Percentiles rank a stretch among this genome's conserved stretches.
Evolutionary conservation across 179 eudicot species (phyloP).

Genomic region (Dionaea muscipula): DNA sequence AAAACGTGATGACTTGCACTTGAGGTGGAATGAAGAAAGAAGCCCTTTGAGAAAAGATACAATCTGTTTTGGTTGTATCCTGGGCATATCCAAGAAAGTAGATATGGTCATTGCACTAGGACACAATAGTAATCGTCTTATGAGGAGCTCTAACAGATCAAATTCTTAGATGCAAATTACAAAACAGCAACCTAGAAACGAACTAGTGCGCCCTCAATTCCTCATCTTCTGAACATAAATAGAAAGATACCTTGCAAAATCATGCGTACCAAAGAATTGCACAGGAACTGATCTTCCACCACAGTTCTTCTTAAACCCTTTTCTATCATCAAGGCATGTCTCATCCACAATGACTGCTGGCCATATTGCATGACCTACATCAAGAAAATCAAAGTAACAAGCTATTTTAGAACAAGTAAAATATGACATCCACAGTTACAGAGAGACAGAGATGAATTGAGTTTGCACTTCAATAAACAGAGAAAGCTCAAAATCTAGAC

Average conservation of each 20-base stretch:
- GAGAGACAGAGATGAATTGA: too few relatives aligned
- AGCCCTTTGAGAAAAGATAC: slow-evolving; percentile 83
- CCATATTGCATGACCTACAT: slow-evolving; percentile 85
- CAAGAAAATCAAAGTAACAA: slow-evolving; percentile 5
- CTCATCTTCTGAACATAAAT: too few relatives aligned
- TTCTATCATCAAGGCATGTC: slow-evolving; percentile 41
- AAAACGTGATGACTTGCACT: slow-evolving; percentile 69
- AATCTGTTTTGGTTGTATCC: slow-evolving; percentile 67
- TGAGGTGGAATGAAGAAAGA: slow-evolving; percentile 60
- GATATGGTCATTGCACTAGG: slow-evolving; percentile 5
- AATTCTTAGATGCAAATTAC: too few relatives aligned
- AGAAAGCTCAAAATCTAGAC: too few relatives aligned
- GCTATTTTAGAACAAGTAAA: background rate
- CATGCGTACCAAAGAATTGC: slow-evolving; percentile 93
- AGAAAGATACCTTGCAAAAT: slow-evolving; percentile 72
- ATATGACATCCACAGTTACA: too few relatives aligned
- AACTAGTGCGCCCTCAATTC: too few relatives aligned
- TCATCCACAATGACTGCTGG: slow-evolving; percentile 79
- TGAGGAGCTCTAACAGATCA: background rate
- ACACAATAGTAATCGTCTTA: background rate
- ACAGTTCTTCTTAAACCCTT: slow-evolving; percentile 46
- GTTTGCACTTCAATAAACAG: too few relatives aligned
- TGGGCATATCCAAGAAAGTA: slow-evolving; percentile 20
- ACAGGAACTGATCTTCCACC: slow-evolving; percentile 76
- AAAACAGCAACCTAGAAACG: too few relatives aligned